These are phyloP conservation scores for Coemansia sp. DNA, from an alignment of 192 early-diverging fungal genomes.

Conservation along the genomic window DNA sequence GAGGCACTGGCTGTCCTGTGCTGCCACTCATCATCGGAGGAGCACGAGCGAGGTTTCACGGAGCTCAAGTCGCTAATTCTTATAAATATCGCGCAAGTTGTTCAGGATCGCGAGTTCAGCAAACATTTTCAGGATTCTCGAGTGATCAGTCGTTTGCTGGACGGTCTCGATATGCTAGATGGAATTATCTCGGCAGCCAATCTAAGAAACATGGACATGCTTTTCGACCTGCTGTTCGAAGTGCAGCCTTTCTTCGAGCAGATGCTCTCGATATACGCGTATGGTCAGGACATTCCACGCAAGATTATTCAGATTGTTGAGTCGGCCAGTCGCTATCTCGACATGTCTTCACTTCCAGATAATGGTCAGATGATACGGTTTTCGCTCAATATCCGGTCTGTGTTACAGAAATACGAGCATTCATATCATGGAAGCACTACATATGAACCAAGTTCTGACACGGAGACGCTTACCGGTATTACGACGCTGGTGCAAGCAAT, in stretches of 20 bases:
- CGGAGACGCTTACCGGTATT: constrained; percentile 25
- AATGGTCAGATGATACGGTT: constrained; percentile 36
- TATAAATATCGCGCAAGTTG: constrained; percentile 15
- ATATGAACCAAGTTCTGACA: constrained; percentile 9
- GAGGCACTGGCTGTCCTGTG: too few species aligned
- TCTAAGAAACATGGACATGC: constrained; percentile 40
- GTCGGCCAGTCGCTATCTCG: constrained; percentile 38
- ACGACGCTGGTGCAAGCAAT: constrained; percentile 33
- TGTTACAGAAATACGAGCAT: constrained; percentile 30
- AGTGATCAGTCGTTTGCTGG: constrained; percentile 24
- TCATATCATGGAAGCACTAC: background rate
- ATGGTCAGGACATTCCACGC: constrained; percentile 26
- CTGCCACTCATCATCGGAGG: constrained; percentile 27
- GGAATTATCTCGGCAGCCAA: constrained; percentile 46
- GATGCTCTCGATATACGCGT: constrained; percentile 23
- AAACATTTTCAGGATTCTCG: constrained; percentile 22
- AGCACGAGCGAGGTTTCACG: constrained; percentile 29
- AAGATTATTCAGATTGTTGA: constrained; percentile 38
- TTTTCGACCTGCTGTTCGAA: constrained; percentile 44
- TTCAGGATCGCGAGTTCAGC: constrained; percentile 5
- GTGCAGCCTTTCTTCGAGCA: constrained; percentile 31
- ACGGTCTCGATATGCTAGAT: constrained; percentile 53
- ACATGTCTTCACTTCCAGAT: constrained; percentile 37
- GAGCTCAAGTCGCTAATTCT: constrained; percentile 33
- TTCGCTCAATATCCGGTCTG: constrained; percentile 28